Conservation (phyloP, 768 basidiomycete genomes). For the Xerocomellus amylosporus region DNA sequence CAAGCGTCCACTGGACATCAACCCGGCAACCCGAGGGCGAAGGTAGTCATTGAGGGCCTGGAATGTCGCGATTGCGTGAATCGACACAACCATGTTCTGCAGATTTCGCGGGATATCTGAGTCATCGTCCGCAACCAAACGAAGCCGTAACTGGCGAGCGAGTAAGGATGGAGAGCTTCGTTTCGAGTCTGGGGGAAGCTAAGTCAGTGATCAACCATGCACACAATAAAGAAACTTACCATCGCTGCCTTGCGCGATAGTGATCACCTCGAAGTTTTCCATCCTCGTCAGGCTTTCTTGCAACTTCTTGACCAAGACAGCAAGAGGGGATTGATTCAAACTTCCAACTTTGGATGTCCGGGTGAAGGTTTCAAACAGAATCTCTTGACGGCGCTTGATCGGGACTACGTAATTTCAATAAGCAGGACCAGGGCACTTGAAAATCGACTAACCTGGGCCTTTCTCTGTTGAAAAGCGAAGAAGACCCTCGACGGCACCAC, state of each 20-base stretch:
- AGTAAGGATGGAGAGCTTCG: slow-evolving; percentile 87
- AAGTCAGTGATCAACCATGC: slow-evolving; percentile 2
- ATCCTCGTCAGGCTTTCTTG: slow-evolving; percentile 94
- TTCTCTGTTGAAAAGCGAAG: slow-evolving; percentile 79
- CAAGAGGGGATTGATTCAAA: slow-evolving; percentile 56
- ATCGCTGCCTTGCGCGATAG: slow-evolving; percentile 78
- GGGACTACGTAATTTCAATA: slow-evolving; percentile 46
- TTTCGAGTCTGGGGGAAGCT: slow-evolving; percentile 63
- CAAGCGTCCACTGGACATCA: slow-evolving; percentile 61
- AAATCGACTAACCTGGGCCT: slow-evolving; percentile 26
- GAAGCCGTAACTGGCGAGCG: slow-evolving; percentile 88
- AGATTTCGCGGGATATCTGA: slow-evolving; percentile 83
- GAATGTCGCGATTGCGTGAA: slow-evolving; percentile 97
- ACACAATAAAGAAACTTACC: slow-evolving; percentile 42
- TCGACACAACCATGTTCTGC: slow-evolving; percentile 92
- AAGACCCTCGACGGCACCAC: slow-evolving; percentile 86
- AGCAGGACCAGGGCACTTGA: neutral
- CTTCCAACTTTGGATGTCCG: slow-evolving; percentile 45
- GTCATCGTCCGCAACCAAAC: slow-evolving; percentile 85
- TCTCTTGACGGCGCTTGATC: slow-evolving; percentile 63
- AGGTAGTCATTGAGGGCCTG: slow-evolving; percentile 96
- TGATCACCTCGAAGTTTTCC: slow-evolving; percentile 94
- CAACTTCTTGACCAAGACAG: slow-evolving; percentile 87
- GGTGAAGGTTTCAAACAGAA: slow-evolving; percentile 78
- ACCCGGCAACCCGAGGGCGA: slow-evolving; percentile 80